Conservation (phyloP, 305 asterid genomes). For the Solanum hybrid region DNA sequence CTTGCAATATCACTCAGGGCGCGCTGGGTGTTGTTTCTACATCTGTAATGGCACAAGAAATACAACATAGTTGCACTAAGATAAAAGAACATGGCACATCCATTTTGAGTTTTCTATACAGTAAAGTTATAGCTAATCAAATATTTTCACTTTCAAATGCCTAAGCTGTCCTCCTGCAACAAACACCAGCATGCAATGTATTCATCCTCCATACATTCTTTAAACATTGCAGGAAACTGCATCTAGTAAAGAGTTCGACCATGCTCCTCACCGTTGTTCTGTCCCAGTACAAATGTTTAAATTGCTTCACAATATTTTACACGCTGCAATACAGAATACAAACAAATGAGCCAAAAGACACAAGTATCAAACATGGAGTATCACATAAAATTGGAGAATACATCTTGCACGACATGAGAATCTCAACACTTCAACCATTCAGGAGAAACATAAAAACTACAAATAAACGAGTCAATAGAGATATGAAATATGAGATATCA, state of each 20-base stretch:
- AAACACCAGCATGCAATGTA: background rate
- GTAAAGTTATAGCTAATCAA: background rate
- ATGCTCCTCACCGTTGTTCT: background rate
- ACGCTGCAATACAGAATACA: slow-evolving; percentile 34
- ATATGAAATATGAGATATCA: background rate
- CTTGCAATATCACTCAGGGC: background rate
- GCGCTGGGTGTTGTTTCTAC: background rate
- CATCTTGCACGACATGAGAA: background rate
- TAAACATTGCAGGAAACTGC: background rate
- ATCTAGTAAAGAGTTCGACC: background rate
- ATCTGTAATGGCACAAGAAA: background rate
- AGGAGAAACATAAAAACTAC: background rate
- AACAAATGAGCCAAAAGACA: background rate
- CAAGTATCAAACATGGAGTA: background rate
- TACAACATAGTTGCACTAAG: background rate
- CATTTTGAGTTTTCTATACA: background rate
- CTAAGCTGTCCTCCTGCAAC: background rate
- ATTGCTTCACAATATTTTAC: slow-evolving; percentile 46
- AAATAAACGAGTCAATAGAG: background rate
- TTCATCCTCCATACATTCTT: background rate
- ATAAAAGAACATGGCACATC: background rate
- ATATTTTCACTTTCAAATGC: background rate
- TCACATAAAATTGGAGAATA: background rate
- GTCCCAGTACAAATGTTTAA: background rate
- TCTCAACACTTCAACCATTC: background rate